These are phyloP conservation scores for bread wheat (Triticum aestivum) DNA, from an alignment of 176 grass and related monocot genomes.

Conservation along the genomic window IWGSC_CS_RefSeq_v2.1 NC_057800.1:539223825-539224324, in stretches of 20 bases:
- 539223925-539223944: conserved; percentile 46
- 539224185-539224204: background rate
- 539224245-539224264: no score
- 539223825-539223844: background rate
- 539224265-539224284: background rate
- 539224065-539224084: background rate
- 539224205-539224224: background rate
- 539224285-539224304: background rate
- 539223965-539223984: background rate
- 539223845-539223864: background rate
- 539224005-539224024: background rate
- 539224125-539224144: background rate
- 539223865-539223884: conserved; percentile 7
- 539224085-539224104: background rate
- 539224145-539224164: background rate
- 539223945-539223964: conserved; percentile 37
- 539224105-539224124: background rate
- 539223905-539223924: conserved; percentile 32
- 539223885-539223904: conserved; percentile 26
- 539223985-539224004: no score
- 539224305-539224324: background rate
- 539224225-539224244: background rate
- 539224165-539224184: background rate
- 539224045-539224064: background rate
- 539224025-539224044: background rate